Evolutionary conservation across 768 basidiomycete genomes (phyloP), one percentile per base, ranked within the genome.

Genomic region (Dentipellis sp.): DNA sequence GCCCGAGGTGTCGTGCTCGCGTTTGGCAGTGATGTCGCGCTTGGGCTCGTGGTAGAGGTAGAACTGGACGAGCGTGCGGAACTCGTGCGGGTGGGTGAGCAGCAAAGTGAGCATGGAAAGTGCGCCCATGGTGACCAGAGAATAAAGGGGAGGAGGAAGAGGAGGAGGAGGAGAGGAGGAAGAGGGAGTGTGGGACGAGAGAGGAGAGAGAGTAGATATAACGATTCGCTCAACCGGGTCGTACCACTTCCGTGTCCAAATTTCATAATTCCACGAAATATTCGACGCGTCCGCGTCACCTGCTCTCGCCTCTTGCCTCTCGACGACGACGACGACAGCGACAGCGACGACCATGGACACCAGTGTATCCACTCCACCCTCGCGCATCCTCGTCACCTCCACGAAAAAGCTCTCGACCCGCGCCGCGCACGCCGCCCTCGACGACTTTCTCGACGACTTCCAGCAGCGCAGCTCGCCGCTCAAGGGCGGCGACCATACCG

Each of bases 11-110:
- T 78, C 73, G 62, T 88, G 81, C 63, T 97, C 90, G 59, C 78
- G 71, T 56, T 82, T 72, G 1, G 81, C 75, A 46, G 88, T 83
- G 63, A 98, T 89, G 64, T 94, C 90, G 62, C 93, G 83, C 64
- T 83, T 83, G 61, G 79, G 75, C 58, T 92, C 85, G 70, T 92
- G 82, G 72, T 85, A 94, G 36, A 97, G 63, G 63, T 81, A 82
- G 75, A 86, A 97, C 65, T 93, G 88, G 22, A 94, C 62, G 36
- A 97, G 78, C 34, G 81, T 84, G 61, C 83, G 82, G 68, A 94
- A 88, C 67, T 99, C 95, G 58, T 78, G 65, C 12, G 92, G 92
- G 61, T 91, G 91, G 0, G 86, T 85, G 66, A 92, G 67, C 60
- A 87, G 74, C 29, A 92, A 75, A 38, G 77, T 71, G 59, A 91